Percentiles rank a stretch among this genome's conserved stretches.
phyloP scores from a whole-genome alignment of 768 basidiomycete genomes.

The Mycena filopes region DNA sequence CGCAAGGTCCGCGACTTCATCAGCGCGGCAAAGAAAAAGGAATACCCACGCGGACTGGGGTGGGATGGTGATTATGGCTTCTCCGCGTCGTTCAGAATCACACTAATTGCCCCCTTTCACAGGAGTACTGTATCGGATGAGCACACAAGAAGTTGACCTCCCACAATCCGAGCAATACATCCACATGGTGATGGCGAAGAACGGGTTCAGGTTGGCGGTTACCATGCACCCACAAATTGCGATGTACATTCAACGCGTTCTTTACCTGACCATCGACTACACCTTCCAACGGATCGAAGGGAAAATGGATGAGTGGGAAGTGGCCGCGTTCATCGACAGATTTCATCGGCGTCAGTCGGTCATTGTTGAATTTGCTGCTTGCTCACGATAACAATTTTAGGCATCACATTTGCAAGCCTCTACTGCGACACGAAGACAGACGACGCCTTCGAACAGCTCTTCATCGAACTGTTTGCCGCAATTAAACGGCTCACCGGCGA shows the following conservation, averaged over 20 bases:
- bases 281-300: constrained; percentile 39
- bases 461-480: constrained; percentile 24
- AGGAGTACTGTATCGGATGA: constrained; percentile 3
- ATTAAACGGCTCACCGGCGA: constrained; percentile 27
- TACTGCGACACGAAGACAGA: constrained; percentile 31
- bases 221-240: constrained; percentile 17
- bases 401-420: constrained; percentile 16
- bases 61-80: constrained; percentile 7
- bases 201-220: constrained; percentile 14
- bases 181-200: constrained; percentile 15
- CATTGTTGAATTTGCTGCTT: background rate
- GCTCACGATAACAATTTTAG: background rate
- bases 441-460: constrained; percentile 29
- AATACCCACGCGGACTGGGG: constrained; percentile 14
- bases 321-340: constrained; percentile 20
- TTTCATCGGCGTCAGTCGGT: constrained; percentile 10
- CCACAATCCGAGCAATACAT: constrained; percentile 5
- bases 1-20: constrained; percentile 20
- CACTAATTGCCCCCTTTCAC: background rate
- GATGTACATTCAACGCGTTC: constrained; percentile 21
- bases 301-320: constrained; percentile 36
- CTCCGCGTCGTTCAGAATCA: too few species aligned
- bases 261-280: constrained; percentile 29
- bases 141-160: background rate
- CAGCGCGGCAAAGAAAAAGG: constrained; percentile 1